Conservation (phyloP, 2,329 filamentous ascomycete genomes). For the Sporothrix luriei region DNA sequence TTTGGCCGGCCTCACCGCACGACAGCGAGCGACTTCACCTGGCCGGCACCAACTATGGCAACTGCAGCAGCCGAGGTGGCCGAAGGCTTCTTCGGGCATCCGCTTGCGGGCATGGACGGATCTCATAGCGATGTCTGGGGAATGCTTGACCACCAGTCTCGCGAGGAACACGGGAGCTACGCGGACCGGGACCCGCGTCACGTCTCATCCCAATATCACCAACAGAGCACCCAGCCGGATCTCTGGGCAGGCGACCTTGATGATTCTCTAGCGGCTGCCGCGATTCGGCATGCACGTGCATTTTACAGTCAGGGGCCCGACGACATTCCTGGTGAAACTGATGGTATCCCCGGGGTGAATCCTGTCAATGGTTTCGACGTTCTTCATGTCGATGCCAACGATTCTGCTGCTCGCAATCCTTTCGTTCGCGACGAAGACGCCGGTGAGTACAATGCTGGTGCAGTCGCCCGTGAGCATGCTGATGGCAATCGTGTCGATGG, state of each 20-base stretch:
- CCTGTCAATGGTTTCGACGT: neutral
- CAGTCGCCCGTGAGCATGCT: too few species aligned
- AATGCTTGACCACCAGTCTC: too few species aligned
- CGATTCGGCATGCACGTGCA: too few species aligned
- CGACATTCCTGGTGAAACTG: neutral
- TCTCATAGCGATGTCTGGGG: neutral
- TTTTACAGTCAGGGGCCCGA: neutral
- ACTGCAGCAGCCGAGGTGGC: conserved; percentile 13
- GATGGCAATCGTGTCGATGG: too few species aligned
- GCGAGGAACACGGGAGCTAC: neutral
- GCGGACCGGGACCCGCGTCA: neutral
- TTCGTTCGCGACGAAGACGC: too few species aligned
- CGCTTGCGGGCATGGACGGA: neutral
- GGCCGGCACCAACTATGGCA: neutral
- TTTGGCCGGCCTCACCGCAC: neutral
- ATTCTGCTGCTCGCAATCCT: neutral
- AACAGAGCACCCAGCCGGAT: neutral
- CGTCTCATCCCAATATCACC: neutral
- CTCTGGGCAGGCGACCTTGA: neutral
- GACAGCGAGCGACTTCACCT: neutral
- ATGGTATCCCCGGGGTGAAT: too few species aligned
- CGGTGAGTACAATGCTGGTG: too few species aligned
- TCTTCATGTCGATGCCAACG: neutral
- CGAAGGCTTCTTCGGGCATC: conserved; percentile 6
- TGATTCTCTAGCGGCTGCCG: neutral